These are phyloP conservation scores for Gymnopilus dilepis DNA, from an alignment of 768 basidiomycete genomes.

Conservation along the genomic window DNA sequence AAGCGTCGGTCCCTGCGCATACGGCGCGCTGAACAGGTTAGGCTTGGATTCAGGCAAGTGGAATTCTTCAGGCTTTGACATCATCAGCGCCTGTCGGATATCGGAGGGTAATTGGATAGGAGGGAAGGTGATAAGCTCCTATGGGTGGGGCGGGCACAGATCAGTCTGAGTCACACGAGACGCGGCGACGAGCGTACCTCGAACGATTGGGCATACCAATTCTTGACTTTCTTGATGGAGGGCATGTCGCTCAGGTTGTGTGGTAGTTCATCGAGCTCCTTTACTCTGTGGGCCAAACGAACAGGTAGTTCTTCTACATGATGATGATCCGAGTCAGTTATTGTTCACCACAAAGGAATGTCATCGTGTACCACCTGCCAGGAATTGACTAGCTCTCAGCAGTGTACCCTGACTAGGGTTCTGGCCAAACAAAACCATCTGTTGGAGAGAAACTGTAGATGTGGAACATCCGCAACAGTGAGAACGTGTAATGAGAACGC, in stretches of 20 bases:
- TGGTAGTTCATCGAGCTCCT: slow-evolving; percentile 93
- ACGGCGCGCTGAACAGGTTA: slow-evolving; percentile 73
- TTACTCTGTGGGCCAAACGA: slow-evolving; percentile 92
- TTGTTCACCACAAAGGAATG: not conserved
- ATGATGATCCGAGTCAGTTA: not conserved
- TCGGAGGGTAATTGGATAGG: slow-evolving; percentile 70
- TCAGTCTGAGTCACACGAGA: not conserved
- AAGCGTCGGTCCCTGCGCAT: slow-evolving; percentile 26
- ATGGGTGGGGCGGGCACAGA: not conserved
- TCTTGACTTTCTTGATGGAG: slow-evolving; percentile 91
- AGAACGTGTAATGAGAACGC: slow-evolving; percentile 53
- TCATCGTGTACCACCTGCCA: slow-evolving; percentile 56
- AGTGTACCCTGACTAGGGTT: slow-evolving; percentile 95
- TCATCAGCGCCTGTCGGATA: slow-evolving; percentile 69
- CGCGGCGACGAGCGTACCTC: slow-evolving; percentile 57
- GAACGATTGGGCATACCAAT: slow-evolving; percentile 99
- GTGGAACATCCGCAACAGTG: slow-evolving; percentile 1
- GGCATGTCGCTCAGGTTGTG: slow-evolving; percentile 92
- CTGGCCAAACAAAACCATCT: slow-evolving; percentile 98
- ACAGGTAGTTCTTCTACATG: slow-evolving; percentile 89
- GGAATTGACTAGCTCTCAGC: slow-evolving; percentile 89
- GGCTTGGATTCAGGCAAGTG: slow-evolving; percentile 75
- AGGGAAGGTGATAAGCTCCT: slow-evolving; percentile 93
- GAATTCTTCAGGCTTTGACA: slow-evolving; percentile 49
- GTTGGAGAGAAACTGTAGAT: slow-evolving; percentile 83